Base-by-base conservation (phyloP, 805 yeast genomes). In the Saccharomycopsis malanga region DNA sequence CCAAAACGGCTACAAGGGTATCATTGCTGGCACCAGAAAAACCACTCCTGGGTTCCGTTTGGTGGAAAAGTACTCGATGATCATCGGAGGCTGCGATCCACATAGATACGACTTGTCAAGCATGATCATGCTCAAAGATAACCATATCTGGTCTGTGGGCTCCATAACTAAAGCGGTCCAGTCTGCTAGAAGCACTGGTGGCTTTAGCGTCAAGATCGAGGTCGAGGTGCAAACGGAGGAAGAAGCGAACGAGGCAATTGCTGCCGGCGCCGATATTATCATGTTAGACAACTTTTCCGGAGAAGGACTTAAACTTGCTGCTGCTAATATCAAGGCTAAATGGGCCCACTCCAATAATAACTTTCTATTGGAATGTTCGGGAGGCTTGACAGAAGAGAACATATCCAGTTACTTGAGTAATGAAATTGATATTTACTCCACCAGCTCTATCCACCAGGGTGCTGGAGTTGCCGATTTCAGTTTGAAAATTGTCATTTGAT, bases 121-220 rank as follows among this genome's bases (percentile, higher is more conserved):
- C 1, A 89, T 89, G 98, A 89, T 91, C 2, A 89, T 91, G 98
- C 74, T 89, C 56, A 89, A 89, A 63, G 98, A 89, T 60, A 89
- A 89, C 63, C 98, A 91, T 61, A 74, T 89, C 35, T 85, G 93
- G 79, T 81, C 95, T 3, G 85, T 94, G 2, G 97, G 97, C 0
- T 87, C 95, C 24, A 91, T 89, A 53, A 84, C 95, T 3, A 68
- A 73, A 40, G 97, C 98, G 1, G 91, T 91, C 5, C 56, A 66
- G 29, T 72, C 73, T 50, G 97, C 98, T 1, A 74, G 87, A 47
- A 69, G 70, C 12, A 95, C 81, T 0, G 85, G 87, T 60, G 98
- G 98, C 2, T 89, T 89, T 65, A 77, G 95, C 2, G 73, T 83
- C 34, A 89, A 89, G 64, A 83, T 89, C 47, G 98, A 89, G 64